A percentile compares a stretch with the other conserved stretches of the same genome.
These are phyloP conservation scores for Athelia sp. DNA, from an alignment of 1,284 basidiomycete species.

Conservation along the genomic window DNA sequence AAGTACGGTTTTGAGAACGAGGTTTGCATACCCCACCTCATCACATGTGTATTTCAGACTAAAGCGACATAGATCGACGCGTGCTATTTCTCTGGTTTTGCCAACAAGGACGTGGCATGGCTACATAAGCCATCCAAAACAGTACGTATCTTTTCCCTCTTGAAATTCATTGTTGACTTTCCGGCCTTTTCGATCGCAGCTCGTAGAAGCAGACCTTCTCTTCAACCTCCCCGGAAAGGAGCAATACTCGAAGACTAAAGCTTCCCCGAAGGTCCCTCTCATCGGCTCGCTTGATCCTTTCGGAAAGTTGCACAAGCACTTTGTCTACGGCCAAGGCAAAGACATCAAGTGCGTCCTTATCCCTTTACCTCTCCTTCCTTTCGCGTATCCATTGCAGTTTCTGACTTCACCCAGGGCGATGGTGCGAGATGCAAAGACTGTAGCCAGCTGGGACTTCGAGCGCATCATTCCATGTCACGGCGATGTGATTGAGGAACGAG, in stretches of 20 bases:
- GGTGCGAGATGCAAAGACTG: constrained; percentile 37
- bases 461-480: constrained; percentile 1
- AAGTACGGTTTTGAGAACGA: constrained; percentile 83
- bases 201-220: constrained; percentile 86
- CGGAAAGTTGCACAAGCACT: constrained; percentile 52
- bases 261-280: constrained; percentile 42
- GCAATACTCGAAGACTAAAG: constrained; percentile 53
- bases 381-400: not conserved
- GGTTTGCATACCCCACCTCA: constrained; percentile 31
- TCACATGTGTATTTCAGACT: constrained; percentile 1
- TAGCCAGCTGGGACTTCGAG: constrained; percentile 1
- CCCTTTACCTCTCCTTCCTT: not conserved
- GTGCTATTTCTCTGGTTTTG: constrained; percentile 74
- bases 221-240: constrained; percentile 88
- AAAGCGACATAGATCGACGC: too few species aligned
- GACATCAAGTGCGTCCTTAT: constrained; percentile 53
- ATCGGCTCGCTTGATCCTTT: constrained; percentile 44
- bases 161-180: too few species aligned
- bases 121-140: constrained; percentile 77
- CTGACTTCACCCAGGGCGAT: constrained; percentile 48
- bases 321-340: constrained; percentile 27
- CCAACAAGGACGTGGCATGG: constrained; percentile 88
- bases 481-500: not conserved
- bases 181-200: constrained; percentile 5
- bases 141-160: too few species aligned